Evolutionary conservation across 1,284 basidiomycete species (phyloP), one percentile per base, ranked within the genome.

Genomic region (Ganoderma sinense): DNA sequence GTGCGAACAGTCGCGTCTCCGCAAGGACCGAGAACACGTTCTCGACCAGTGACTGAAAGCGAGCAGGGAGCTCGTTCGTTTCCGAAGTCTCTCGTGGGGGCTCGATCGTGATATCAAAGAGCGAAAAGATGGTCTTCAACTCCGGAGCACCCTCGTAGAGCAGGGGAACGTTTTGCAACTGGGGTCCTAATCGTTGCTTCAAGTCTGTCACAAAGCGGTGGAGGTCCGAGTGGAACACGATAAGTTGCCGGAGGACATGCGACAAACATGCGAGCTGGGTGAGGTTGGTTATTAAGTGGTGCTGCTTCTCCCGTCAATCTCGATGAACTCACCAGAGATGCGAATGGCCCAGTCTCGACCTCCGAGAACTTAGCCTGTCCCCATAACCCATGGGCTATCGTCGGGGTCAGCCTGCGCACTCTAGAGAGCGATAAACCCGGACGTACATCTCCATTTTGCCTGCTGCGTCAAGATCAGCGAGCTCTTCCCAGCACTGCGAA

Each of bases 291-390:
- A 16, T 41, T 61, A 13, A 61, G 36, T n/a, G 7, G 33, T 23
- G 39, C 43, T 8, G 7, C 43, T 31, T 48, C 18, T 48, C 18
- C 7, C 18, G 8, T 69, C 59, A 20, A 20, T 3, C 59, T 20
- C 11, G 70, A 43, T 20, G 1, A n/a, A 77, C 85, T 75, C 74
- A 90, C 89, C 74, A 92, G 76, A 2, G 89, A 88, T 16, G 88
- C 84, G 75, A 92, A 93, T 11, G 91, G 91, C 2, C 89, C 88
- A 2, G 88, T 86, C 70, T 90, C 87, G 5, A 84, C 82, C 63
- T 82, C 86, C 72, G 91, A 87, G 71, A 92, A 92, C 78, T 91
- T 92, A 4, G 91, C 90, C 72, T 92, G 89, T 20, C 90, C 91
- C 89, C 90, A 93, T 16, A 92, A 83, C 3, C 91, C 91, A 72